phyloP scores from a whole-genome alignment of 2,329 filamentous ascomycete genomes.

The Sarocladiaceae sp. region DNA sequence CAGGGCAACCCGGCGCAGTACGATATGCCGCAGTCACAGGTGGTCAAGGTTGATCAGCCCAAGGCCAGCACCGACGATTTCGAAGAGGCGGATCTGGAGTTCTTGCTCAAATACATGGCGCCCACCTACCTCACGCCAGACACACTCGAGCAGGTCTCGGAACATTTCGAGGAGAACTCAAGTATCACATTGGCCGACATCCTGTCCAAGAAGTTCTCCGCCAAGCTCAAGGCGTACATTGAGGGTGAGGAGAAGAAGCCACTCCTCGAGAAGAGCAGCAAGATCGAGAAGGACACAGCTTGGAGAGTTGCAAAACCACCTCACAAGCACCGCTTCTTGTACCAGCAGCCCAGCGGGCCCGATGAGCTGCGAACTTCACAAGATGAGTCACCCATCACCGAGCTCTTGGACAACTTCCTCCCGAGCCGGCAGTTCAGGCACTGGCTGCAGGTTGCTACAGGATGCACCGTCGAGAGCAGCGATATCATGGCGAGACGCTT shows the following conservation, averaged over 20 bases:
- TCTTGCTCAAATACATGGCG: constrained; percentile 82
- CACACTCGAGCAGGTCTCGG: constrained; percentile 73
- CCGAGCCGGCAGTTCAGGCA: constrained; percentile 82
- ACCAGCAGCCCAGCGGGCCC: constrained; percentile 53
- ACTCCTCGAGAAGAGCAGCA: constrained; percentile 39
- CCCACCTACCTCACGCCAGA: constrained; percentile 90
- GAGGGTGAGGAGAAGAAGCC: constrained; percentile 52
- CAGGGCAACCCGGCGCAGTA: constrained; percentile 88
- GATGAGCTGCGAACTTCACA: constrained; percentile 27
- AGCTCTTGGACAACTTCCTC: constrained; percentile 74
- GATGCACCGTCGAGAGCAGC: constrained; percentile 63
- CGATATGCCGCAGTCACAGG: constrained; percentile 65
- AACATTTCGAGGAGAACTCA: constrained; percentile 75
- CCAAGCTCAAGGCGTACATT: constrained; percentile 64
- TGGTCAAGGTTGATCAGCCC: constrained; percentile 38
- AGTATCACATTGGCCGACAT: constrained; percentile 78
- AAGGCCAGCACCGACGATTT: constrained; percentile 49
- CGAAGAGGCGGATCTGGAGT: constrained; percentile 76
- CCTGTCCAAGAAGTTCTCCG: constrained; percentile 70
- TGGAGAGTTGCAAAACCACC: constrained; percentile 82
- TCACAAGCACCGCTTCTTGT: constrained; percentile 92
- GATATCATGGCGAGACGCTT: constrained; percentile 83
- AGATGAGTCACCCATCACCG: constrained; percentile 57
- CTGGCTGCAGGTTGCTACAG: constrained; percentile 81
- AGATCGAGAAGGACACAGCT: constrained; percentile 50